These are phyloP conservation scores for Vitis cinerea DNA, from an alignment of 164 flowering plant genomes.

Conservation along the genomic window DNA sequence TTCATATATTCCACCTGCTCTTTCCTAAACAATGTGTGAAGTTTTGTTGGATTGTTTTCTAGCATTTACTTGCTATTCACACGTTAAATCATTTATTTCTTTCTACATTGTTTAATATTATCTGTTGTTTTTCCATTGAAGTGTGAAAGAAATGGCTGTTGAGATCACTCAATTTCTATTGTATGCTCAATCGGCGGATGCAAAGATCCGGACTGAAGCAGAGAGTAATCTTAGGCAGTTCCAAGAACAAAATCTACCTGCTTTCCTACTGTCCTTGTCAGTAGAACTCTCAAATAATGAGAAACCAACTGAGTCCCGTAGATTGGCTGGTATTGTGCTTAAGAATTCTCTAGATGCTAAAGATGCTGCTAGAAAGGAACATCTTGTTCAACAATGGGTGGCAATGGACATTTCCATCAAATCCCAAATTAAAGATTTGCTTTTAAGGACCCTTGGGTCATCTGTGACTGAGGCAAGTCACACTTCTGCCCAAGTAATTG, in stretches of 20 bases:
- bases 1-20: no score
- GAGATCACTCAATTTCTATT: constrained; percentile 72
- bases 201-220: constrained; percentile 58
- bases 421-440: constrained; percentile 58
- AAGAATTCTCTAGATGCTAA: constrained; percentile 82
- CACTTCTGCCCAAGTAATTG: constrained; percentile 72
- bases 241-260: constrained; percentile 65
- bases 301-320: constrained; percentile 67
- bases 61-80: no score
- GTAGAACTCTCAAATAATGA: constrained; percentile 68
- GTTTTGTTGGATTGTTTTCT: no score
- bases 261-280: constrained; percentile 61
- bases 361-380: constrained; percentile 53
- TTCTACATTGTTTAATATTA: not conserved
- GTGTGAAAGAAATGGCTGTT: constrained; percentile 48
- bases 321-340: constrained; percentile 77
- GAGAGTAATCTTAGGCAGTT: constrained; percentile 61
- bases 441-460: constrained; percentile 63
- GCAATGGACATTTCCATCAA: constrained; percentile 46
- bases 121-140: not conserved
- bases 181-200: constrained; percentile 72
- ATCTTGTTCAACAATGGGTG: constrained; percentile 65
- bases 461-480: constrained; percentile 63
- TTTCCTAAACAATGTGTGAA: no score
- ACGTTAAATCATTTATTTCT: not conserved